Evolutionary conservation across 371 early-diverging fungal species (phyloP).

Genomic region (Mortierella sp.): DNA sequence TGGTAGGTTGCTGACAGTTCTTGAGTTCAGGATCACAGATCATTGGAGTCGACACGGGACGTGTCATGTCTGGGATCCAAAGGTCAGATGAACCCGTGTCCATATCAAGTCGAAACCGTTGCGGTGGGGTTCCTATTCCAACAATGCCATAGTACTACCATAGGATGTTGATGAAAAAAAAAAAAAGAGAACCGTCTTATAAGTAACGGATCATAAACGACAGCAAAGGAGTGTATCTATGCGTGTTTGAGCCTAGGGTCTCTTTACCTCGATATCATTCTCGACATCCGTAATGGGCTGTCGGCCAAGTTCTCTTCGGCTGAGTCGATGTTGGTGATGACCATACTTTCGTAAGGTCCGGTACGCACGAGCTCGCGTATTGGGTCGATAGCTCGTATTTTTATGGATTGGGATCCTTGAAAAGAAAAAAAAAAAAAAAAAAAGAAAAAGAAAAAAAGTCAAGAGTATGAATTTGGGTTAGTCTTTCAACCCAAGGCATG

Average conservation of each 20-base stretch:
- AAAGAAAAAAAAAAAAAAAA: background rate
- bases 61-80: constrained; percentile 56
- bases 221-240: background rate
- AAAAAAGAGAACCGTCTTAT: background rate
- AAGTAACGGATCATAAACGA: background rate
- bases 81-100: constrained; percentile 68
- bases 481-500: too few species aligned
- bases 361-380: constrained; percentile 32
- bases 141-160: constrained; percentile 61
- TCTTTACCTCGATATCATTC: constrained; percentile 53
- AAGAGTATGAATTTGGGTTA: background rate
- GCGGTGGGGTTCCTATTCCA: constrained; percentile 65
- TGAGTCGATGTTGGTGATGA: constrained; percentile 24
- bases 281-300: constrained; percentile 36
- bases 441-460: background rate
- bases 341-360: constrained; percentile 43
- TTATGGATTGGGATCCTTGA: constrained; percentile 37
- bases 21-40: constrained; percentile 32
- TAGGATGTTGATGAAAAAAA: background rate
- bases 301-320: constrained; percentile 30
- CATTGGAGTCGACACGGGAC: too few species aligned
- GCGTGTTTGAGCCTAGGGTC: too few species aligned
- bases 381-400: constrained; percentile 27
- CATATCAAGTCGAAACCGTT: constrained; percentile 61
- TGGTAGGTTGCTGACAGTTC: constrained; percentile 5